Conservation (phyloP, 352 stramenopile species). For the Phytopythium helicoides region DNA sequence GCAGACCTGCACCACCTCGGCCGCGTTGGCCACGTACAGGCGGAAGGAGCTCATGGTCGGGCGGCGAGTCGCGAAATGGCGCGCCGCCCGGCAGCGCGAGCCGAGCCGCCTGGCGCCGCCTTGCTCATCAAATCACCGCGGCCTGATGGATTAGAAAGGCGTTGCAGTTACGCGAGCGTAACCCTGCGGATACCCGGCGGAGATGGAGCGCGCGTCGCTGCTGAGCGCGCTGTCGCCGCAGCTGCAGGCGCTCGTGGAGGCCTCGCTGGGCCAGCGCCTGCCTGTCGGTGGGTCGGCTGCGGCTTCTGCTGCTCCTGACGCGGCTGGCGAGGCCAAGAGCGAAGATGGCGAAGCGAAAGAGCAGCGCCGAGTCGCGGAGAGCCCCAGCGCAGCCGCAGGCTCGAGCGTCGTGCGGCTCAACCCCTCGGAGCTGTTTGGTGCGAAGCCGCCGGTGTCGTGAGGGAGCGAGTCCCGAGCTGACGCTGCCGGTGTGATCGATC, state of each 20-base stretch:
- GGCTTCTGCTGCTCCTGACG: background rate
- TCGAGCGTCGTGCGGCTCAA: constrained; percentile 25
- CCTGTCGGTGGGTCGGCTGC: background rate
- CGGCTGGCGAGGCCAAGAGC: background rate
- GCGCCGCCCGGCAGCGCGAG: too few species aligned
- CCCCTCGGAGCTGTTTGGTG: constrained; percentile 63
- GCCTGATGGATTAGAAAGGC: constrained; percentile 2
- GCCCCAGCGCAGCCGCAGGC: background rate
- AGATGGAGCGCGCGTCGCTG: constrained; percentile 21
- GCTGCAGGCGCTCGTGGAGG: constrained; percentile 60
- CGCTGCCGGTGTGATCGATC: too few species aligned
- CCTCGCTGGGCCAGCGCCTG: constrained; percentile 45
- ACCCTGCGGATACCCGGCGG: background rate
- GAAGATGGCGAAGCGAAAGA: background rate
- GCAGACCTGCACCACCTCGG: constrained; percentile 77
- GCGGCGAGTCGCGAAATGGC: background rate
- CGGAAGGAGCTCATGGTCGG: constrained; percentile 66
- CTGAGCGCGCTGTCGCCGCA: constrained; percentile 60
- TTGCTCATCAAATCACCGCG: constrained; percentile 2
- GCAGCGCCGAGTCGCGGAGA: background rate
- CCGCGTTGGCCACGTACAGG: constrained; percentile 58
- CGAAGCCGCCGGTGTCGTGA: too few species aligned
- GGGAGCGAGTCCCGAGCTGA: too few species aligned
- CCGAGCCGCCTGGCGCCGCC: too few species aligned
- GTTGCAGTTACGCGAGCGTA: constrained; percentile 1